Percentiles rank a stretch among this genome's conserved stretches.
Evolutionary conservation across 306 rosid species (phyloP).

Genomic region (Vigna hirtella): DNA sequence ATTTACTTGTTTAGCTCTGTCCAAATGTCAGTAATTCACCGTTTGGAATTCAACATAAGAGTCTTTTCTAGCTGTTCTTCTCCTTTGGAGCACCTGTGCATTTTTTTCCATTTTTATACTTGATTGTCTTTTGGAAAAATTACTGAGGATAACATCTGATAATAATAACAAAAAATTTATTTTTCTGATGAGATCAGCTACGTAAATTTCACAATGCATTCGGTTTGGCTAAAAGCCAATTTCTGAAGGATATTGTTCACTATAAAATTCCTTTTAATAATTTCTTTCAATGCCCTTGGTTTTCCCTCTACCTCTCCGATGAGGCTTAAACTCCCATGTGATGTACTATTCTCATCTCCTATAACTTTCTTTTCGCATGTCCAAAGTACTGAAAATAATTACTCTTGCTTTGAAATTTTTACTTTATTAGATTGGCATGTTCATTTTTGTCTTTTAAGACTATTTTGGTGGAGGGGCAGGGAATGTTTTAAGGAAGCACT

Average conservation of each 20-base stretch:
- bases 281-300: not conserved
- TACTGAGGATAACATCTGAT: not conserved
- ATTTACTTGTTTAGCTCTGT: not conserved
- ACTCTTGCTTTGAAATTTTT: not conserved
- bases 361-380: not conserved
- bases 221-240: not conserved
- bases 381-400: not conserved
- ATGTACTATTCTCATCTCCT: not conserved
- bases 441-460: not conserved
- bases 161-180: not conserved
- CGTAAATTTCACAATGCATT: not conserved
- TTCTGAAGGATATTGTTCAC: not conserved
- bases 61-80: conserved; percentile 10
- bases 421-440: not conserved
- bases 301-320: not conserved
- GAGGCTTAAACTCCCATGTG: not conserved
- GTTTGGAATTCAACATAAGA: conserved; percentile 7
- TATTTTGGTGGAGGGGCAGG: conserved; percentile 12
- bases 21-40: not conserved
- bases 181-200: not conserved
- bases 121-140: not conserved
- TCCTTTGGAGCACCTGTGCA: not conserved
- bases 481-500: not conserved
- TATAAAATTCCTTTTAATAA: not conserved
- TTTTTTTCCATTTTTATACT: not conserved